phyloP scores from a whole-genome alignment of 1,139 yeast species.

The Maudiozyma humilis region DNA sequence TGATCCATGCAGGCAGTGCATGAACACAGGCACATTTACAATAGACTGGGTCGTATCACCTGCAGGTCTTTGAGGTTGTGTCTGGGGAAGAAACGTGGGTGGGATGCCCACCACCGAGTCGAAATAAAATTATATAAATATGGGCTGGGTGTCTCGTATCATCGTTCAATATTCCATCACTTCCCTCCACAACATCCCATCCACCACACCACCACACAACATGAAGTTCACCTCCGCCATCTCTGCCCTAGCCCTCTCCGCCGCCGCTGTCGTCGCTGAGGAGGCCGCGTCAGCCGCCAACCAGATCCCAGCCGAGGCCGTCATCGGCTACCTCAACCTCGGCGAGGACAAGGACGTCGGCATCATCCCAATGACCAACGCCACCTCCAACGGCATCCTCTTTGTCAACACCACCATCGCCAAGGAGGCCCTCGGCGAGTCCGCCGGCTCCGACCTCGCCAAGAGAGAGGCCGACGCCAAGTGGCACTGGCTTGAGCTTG shows the following conservation, averaged over 20 bases:
- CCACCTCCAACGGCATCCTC: conserved; percentile 12
- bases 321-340: conserved; percentile 15
- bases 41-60: background rate
- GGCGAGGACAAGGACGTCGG: conserved; percentile 12
- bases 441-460: background rate
- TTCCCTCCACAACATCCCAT: too few species aligned
- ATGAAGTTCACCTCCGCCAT: conserved; percentile 14
- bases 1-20: background rate
- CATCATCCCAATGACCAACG: conserved; percentile 13
- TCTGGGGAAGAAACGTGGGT: too few species aligned
- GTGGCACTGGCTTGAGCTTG: conserved; percentile 17
- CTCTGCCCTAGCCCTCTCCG: conserved; percentile 10
- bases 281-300: conserved; percentile 12
- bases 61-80: background rate
- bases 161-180: too few species aligned
- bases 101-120: too few species aligned
- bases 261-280: conserved; percentile 11
- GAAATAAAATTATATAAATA: too few species aligned
- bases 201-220: too few species aligned
- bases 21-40: background rate
- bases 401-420: conserved; percentile 16
- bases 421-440: conserved; percentile 9
- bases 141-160: too few species aligned
- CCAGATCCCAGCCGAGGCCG: conserved; percentile 14
- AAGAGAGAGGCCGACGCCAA: conserved; percentile 11